Percentiles rank a stretch among this genome's conserved stretches.
phyloP scores from a whole-genome alignment of 2,329 filamentous ascomycete species.

The Penicillium sp. region DNA sequence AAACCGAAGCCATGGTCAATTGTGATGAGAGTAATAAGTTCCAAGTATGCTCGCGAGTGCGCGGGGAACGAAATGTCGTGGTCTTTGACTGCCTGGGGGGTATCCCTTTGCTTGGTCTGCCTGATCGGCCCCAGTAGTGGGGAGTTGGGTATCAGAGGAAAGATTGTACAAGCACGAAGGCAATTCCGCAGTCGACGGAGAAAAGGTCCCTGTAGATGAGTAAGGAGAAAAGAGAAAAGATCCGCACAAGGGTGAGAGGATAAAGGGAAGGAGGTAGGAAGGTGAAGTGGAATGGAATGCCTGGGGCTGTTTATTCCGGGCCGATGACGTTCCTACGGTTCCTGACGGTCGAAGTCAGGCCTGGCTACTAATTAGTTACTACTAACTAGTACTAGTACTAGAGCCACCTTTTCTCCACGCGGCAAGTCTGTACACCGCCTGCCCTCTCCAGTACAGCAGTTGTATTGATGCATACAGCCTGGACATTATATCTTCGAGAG shows the following conservation, averaged over 20 bases:
- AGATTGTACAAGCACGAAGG: not conserved
- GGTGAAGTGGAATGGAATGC: slow-evolving; percentile 25
- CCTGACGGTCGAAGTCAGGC: slow-evolving; percentile 1
- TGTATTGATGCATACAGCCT: no score
- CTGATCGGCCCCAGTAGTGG: slow-evolving; percentile 24
- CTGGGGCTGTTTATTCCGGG: slow-evolving; percentile 24
- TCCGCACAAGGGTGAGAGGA: not conserved
- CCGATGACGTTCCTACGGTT: slow-evolving; percentile 33
- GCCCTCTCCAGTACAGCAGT: no score
- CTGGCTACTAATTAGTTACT: no score
- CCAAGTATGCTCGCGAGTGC: not conserved
- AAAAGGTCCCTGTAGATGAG: not conserved
- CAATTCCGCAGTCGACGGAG: slow-evolving; percentile 1
- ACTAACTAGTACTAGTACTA: no score
- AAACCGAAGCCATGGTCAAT: slow-evolving; percentile 82
- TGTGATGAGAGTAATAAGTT: not conserved
- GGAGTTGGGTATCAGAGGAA: slow-evolving; percentile 26
- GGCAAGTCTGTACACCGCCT: no score
- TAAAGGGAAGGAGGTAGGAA: slow-evolving; percentile 8
- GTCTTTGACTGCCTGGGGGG: slow-evolving; percentile 1
- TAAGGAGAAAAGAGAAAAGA: not conserved
- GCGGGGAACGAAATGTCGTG: not conserved
- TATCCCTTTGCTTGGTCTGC: slow-evolving; percentile 27
- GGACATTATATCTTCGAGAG: no score
- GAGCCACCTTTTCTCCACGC: slow-evolving; percentile 1